Base-by-base conservation (phyloP, 2,329 filamentous ascomycete species). In the Tolypocladium endophyticum region DNA sequence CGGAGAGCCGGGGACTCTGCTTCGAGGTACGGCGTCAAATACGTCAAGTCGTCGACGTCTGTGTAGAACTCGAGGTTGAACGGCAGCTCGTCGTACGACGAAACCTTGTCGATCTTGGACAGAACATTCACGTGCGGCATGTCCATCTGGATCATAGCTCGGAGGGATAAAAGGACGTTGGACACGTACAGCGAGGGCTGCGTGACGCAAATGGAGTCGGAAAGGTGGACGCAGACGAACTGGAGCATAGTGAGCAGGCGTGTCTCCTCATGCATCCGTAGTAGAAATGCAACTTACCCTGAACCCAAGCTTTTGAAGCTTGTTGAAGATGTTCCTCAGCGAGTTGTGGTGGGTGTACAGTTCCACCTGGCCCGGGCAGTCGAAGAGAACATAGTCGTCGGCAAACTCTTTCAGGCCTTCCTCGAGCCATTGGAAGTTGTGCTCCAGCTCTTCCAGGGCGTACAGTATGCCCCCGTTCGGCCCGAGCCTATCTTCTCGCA, bases 1-100 rank as follows among this genome's bases (percentile, higher is more conserved):
- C 82, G 81, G 71, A 88, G 74, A 7, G 80, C 82, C 0, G 90
- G 86, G 1, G 88, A 87, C 72, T 99, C 94, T 30, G 84, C 81
- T 67, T 92, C 87, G 50, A 99, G 84, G 61, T 87, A 81, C 1
- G 92, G 91, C 0, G 94, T 82, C 16, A 99, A 81, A 66, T 96
- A 91, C 28, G 85, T 84, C 4, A 99, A 82, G 68, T 97, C 92
- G 73, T 99, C 92, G 9, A 97, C 93, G 73, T 99, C 93, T 62
- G 94, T 97, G 73, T 97, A 99, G 74, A 88, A 99, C 65, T 97
- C 92, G 61, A 99, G 86, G 68, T 96, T 96, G 79, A 99, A 97
- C 0, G 92, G 91, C 0, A 99, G 80, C 33, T 90, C 85, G 55
- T 90, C 87, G 70, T 96, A 97, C 58, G 88, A 85, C 41, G 87